phyloP scores from a whole-genome alignment of 768 basidiomycete genomes.

The Boletus barrowsii region DNA sequence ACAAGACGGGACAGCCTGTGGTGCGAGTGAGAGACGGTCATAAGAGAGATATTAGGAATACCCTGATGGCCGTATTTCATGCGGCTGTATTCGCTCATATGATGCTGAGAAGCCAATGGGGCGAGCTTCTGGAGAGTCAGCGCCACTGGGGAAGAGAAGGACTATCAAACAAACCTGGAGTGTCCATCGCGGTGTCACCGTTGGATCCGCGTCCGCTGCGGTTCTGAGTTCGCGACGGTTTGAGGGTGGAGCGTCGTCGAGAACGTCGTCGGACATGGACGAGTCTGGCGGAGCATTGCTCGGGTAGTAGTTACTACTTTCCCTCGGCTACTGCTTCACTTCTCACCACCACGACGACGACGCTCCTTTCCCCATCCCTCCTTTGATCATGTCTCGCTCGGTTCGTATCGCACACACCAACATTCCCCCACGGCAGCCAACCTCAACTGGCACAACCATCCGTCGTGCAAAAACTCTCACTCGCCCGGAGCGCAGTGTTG shows the following conservation, averaged over 20 bases:
- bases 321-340: no score
- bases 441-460: slow-evolving; percentile 54
- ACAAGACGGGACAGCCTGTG: slow-evolving; percentile 53
- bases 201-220: no score
- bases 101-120: slow-evolving; percentile 70
- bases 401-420: slow-evolving; percentile 28
- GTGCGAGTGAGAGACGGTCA: background rate
- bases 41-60: background rate
- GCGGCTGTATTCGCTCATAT: slow-evolving; percentile 65
- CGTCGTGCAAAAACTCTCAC: slow-evolving; percentile 95
- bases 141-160: background rate
- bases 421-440: slow-evolving; percentile 54
- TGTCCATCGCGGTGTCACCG: slow-evolving; percentile 10
- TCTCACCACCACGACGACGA: background rate
- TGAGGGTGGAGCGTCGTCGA: slow-evolving; percentile 1
- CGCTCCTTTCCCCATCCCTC: background rate
- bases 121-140: slow-evolving; percentile 39
- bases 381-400: slow-evolving; percentile 20
- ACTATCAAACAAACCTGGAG: slow-evolving; percentile 14
- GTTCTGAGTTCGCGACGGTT: no score
- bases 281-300: no score
- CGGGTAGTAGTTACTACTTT: no score
- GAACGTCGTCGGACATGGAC: slow-evolving; percentile 10
- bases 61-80: slow-evolving; percentile 59
- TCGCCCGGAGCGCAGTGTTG: slow-evolving; percentile 91